Percentiles rank a stretch among this genome's conserved stretches.
phyloP scores from a whole-genome alignment of 139 green algal species.

The Picochlorum sp. region DNA sequence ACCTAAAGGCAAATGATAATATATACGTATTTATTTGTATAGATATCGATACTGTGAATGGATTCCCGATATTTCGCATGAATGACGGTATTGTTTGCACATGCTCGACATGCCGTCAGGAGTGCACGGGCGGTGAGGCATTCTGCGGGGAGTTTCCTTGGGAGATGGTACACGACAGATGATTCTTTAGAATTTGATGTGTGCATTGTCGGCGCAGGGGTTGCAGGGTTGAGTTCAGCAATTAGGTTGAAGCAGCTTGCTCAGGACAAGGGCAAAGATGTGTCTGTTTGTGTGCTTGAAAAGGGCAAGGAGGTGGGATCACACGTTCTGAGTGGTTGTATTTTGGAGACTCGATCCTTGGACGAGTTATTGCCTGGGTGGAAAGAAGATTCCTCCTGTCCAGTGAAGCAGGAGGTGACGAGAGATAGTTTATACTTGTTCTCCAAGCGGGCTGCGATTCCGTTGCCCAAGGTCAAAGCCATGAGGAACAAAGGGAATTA shows the following conservation, averaged over 20 bases:
- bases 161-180: no score
- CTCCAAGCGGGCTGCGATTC: constrained; percentile 17
- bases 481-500: constrained; percentile 84
- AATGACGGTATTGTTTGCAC: no score
- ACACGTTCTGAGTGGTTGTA: constrained; percentile 82
- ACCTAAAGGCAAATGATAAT: no score
- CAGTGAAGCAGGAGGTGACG: constrained; percentile 15
- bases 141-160: no score
- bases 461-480: constrained; percentile 51
- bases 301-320: constrained; percentile 79
- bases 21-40: no score
- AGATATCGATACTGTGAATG: no score
- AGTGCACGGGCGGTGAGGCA: no score
- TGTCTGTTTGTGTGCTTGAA: constrained; percentile 86
- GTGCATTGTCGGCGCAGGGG: constrained; percentile 79
- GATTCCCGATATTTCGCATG: no score
- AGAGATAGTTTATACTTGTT: constrained; percentile 50
- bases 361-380: constrained; percentile 82
- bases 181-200: constrained; percentile 61
- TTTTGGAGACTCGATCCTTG: constrained; percentile 74
- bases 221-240: constrained; percentile 76
- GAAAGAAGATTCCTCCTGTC: constrained; percentile 41
- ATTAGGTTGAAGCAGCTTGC: constrained; percentile 79
- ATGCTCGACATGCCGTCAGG: no score
- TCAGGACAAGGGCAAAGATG: constrained; percentile 46